Conservation (phyloP, 73 alveolate genomes). For the Tetrahymena borealis region DNA sequence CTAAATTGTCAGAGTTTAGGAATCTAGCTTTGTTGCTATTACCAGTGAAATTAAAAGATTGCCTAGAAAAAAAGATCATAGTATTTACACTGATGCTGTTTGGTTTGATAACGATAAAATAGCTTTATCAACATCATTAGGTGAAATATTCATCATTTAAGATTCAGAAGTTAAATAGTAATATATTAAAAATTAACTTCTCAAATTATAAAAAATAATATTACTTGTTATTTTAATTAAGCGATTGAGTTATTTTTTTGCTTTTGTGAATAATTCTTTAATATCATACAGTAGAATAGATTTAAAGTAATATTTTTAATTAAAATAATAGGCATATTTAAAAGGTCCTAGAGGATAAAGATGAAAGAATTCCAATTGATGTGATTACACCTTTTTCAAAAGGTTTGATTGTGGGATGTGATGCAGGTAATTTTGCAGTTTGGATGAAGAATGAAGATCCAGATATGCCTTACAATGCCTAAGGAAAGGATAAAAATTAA, state of each 20-base stretch:
- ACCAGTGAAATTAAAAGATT: conserved; percentile 50
- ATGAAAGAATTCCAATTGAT: background rate
- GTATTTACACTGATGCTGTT: conserved; percentile 69
- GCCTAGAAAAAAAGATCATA: conserved; percentile 11
- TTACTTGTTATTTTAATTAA: conserved; percentile 37
- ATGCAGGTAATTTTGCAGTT: conserved; percentile 71
- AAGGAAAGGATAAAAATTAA: conserved; percentile 40
- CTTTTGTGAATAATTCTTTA: background rate
- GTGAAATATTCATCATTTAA: conserved; percentile 68
- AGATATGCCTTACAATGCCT: conserved; percentile 53
- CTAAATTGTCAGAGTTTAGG: conserved; percentile 76
- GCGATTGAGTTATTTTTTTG: background rate
- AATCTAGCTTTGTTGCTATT: conserved; percentile 72
- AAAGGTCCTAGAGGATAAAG: conserved; percentile 22
- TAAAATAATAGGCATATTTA: background rate
- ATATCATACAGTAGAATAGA: no score
- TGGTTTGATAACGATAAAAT: conserved; percentile 79
- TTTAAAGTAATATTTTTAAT: no score
- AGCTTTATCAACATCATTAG: conserved; percentile 65
- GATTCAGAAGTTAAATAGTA: conserved; percentile 58
- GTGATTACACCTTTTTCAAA: conserved; percentile 49
- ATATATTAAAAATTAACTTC: conserved; percentile 48
- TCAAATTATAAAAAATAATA: background rate
- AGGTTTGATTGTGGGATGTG: conserved; percentile 72
- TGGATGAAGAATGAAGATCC: conserved; percentile 77